A percentile compares a stretch with the other conserved stretches of the same genome.
Conservation (phyloP, 73 alveolate genomes). For the Stentor coeruleus region DNA sequence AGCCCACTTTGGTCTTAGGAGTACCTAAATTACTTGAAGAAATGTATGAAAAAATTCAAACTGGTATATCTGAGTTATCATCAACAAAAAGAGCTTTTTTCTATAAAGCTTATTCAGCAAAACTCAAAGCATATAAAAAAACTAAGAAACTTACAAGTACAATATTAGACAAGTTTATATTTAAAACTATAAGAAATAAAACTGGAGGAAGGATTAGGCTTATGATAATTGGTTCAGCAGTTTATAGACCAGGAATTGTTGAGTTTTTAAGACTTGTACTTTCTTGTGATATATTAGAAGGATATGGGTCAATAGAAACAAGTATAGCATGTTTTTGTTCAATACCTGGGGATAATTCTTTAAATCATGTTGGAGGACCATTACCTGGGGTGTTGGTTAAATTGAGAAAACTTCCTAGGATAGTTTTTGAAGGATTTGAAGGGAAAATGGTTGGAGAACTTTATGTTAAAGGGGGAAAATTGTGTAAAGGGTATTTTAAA, state of each 20-base stretch:
- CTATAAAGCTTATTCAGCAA: slow-evolving; percentile 55
- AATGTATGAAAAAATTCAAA: slow-evolving; percentile 46
- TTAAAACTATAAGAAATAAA: slow-evolving; percentile 34
- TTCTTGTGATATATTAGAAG: slow-evolving; percentile 47
- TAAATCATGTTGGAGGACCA: not conserved
- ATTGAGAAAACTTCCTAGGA: not conserved
- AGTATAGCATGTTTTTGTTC: slow-evolving; percentile 21
- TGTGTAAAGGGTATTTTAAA: not conserved
- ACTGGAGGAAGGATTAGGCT: slow-evolving; percentile 71
- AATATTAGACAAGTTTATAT: slow-evolving; percentile 42
- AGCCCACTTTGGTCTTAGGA: slow-evolving; percentile 65
- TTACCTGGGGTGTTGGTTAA: not conserved
- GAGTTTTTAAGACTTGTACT: slow-evolving; percentile 40
- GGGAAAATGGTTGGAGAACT: not conserved
- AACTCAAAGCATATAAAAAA: slow-evolving; percentile 43
- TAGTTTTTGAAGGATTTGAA: not conserved
- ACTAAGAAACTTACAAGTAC: slow-evolving; percentile 34
- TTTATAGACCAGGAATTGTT: slow-evolving; percentile 51
- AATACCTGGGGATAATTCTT: slow-evolving; percentile 8
- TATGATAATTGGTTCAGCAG: slow-evolving; percentile 70
- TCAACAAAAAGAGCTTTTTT: slow-evolving; percentile 44
- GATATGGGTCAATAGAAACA: slow-evolving; percentile 62
- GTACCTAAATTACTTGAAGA: slow-evolving; percentile 68
- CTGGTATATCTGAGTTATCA: slow-evolving; percentile 32
- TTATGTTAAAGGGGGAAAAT: not conserved